These are phyloP conservation scores for Panaeolus papilionaceus DNA, from an alignment of 768 basidiomycete species.

Conservation along the genomic window DNA sequence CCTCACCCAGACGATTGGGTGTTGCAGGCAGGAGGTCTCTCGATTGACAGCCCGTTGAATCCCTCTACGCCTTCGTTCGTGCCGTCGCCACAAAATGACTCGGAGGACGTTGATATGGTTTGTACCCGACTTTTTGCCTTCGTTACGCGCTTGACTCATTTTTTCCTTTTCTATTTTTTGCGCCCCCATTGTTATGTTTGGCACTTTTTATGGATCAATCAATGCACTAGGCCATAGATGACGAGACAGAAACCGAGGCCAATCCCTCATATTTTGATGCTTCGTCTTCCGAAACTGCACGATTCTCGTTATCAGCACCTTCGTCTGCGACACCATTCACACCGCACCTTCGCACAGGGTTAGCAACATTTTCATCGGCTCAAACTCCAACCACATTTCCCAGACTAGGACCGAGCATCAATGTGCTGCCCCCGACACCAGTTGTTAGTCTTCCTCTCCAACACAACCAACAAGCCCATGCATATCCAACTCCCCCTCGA, in stretches of 20 bases:
- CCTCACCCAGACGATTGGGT: slow-evolving; percentile 78
- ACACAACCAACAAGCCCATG: neutral
- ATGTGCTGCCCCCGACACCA: slow-evolving; percentile 17
- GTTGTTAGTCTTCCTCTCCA: neutral
- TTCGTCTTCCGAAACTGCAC: neutral
- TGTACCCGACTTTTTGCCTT: slow-evolving; percentile 23
- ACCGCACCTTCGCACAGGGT: neutral
- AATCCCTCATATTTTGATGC: neutral
- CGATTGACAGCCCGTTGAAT: slow-evolving; percentile 60
- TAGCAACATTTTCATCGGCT: neutral
- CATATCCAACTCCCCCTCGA: neutral
- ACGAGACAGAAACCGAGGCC: neutral
- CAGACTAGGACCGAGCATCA: slow-evolving; percentile 20
- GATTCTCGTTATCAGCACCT: neutral
- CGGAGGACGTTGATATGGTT: slow-evolving; percentile 62
- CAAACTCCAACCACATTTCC: slow-evolving; percentile 10
- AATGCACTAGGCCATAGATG: neutral
- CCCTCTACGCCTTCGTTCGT: slow-evolving; percentile 23
- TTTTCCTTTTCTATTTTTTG: neutral
- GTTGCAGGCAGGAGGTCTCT: slow-evolving; percentile 66
- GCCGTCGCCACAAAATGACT: slow-evolving; percentile 22
- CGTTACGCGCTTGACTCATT: neutral
- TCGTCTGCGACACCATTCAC: neutral
- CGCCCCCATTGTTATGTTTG: neutral
- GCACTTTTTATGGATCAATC: neutral